phyloP scores from a whole-genome alignment of 345 rosid species.

The Linum tenue region DNA sequence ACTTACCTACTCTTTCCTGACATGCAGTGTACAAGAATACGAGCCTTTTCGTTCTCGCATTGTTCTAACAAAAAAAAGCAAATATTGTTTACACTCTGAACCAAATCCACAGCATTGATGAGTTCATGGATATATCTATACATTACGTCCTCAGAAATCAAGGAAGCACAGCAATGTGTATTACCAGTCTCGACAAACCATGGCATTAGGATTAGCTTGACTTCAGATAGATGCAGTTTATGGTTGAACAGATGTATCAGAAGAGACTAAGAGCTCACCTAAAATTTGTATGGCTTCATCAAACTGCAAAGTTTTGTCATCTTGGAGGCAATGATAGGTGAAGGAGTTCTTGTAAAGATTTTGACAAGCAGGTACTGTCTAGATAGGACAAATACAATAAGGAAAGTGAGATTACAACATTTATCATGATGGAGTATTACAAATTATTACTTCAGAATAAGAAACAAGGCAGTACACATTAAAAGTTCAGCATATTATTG shows the following conservation, averaged over 20 bases:
- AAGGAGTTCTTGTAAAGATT: slow-evolving; percentile 96
- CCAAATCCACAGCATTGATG: neutral
- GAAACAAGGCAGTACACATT: neutral
- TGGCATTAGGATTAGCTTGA: too few relatives aligned
- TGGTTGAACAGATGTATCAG: neutral
- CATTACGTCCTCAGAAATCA: too few relatives aligned
- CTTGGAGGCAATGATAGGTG: slow-evolving; percentile 79
- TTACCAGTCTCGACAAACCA: too few relatives aligned
- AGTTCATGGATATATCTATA: neutral
- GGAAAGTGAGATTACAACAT: slow-evolving; percentile 12
- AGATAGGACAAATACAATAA: slow-evolving; percentile 21
- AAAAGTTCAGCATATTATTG: neutral
- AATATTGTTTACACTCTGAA: slow-evolving; percentile 1
- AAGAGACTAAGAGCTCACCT: slow-evolving; percentile 38
- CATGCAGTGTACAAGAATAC: slow-evolving; percentile 99
- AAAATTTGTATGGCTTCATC: slow-evolving; percentile 80
- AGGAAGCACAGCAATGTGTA: too few relatives aligned
- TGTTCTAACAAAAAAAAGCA: slow-evolving; percentile 44
- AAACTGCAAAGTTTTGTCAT: slow-evolving; percentile 65
- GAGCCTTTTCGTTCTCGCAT: slow-evolving; percentile 88
- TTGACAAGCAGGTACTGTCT: slow-evolving; percentile 95
- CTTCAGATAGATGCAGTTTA: too few relatives aligned
- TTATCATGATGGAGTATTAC: neutral
- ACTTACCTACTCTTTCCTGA: slow-evolving; percentile 83
- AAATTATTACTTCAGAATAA: too few relatives aligned